phyloP scores from a whole-genome alignment of 176 grass and related monocot genomes.

The Paspalum notatum region DNA sequence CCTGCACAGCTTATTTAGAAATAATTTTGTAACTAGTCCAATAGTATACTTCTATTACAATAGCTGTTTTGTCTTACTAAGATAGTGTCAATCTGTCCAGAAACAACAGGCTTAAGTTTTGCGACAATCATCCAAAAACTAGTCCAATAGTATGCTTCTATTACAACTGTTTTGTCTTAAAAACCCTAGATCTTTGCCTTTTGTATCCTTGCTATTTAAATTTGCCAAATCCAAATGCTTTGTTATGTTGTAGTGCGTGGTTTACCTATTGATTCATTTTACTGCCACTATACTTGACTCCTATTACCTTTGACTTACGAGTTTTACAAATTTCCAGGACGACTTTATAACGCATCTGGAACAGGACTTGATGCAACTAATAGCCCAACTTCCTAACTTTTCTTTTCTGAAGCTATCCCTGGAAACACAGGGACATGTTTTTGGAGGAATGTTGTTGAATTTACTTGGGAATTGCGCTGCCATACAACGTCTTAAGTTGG shows the following conservation, averaged over 20 bases:
- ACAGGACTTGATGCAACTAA: neutral
- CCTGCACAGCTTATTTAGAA: neutral
- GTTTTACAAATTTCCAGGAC: neutral
- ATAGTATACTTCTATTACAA: neutral
- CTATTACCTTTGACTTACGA: neutral
- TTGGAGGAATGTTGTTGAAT: neutral
- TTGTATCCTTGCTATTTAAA: neutral
- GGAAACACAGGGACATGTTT: neutral
- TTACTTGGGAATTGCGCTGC: neutral
- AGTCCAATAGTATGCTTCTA: too few relatives aligned
- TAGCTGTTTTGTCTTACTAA: neutral
- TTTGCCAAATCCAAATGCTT: neutral
- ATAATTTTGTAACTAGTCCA: neutral
- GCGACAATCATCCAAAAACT: neutral
- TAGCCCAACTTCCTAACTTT: neutral
- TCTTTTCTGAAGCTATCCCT: neutral
- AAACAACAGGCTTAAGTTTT: neutral
- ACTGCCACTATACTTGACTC: too few relatives aligned
- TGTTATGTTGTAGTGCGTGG: neutral
- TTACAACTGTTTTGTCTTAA: too few relatives aligned
- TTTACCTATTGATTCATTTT: neutral
- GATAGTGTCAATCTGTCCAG: neutral
- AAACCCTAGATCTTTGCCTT: neutral
- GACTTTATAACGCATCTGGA: fast-evolving
- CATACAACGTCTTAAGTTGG: neutral